Evolutionary conservation across 257 asterid species (phyloP).

Genomic region (Vinca minor): DNA sequence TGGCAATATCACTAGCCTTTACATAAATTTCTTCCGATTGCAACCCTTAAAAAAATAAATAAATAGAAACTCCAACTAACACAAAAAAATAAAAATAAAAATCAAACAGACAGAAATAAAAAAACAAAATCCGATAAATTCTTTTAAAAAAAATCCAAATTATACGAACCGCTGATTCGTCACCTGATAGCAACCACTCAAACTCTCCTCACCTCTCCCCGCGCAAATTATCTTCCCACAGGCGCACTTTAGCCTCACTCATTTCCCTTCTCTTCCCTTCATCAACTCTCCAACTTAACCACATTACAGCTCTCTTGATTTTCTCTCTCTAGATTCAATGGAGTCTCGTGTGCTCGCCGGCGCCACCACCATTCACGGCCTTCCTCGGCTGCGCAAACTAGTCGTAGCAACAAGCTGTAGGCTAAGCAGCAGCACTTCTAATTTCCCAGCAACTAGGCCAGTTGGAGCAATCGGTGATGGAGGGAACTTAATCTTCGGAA

Average conservation of each 20-base stretch:
- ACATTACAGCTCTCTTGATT: not conserved
- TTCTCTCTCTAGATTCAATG: slow-evolving; percentile 41
- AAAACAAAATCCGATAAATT: not conserved
- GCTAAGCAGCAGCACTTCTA: slow-evolving; percentile 27
- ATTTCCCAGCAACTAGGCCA: slow-evolving; percentile 28
- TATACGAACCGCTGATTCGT: slow-evolving; percentile 41
- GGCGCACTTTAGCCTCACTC: slow-evolving; percentile 24
- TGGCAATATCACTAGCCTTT: too few species aligned
- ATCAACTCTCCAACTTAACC: not conserved
- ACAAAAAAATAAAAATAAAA: too few species aligned
- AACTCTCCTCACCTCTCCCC: slow-evolving; percentile 21
- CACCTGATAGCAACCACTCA: slow-evolving; percentile 42
- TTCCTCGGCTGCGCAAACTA: slow-evolving; percentile 50
- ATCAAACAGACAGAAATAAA: too few species aligned
- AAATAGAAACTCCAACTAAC: too few species aligned
- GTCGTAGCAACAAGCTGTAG: slow-evolving; percentile 22
- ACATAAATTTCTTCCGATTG: too few species aligned
- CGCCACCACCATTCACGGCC: slow-evolving; percentile 58
- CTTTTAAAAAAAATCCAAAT: slow-evolving; percentile 13
- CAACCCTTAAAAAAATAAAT: too few species aligned
- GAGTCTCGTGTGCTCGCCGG: slow-evolving; percentile 88
- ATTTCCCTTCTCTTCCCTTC: too few species aligned
- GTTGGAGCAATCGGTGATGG: slow-evolving; percentile 40
- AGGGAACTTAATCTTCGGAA: slow-evolving; percentile 60
- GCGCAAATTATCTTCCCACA: slow-evolving; percentile 29